Base-by-base conservation (phyloP, 2,329 filamentous ascomycete genomes). In the Botrytis porri region DNA sequence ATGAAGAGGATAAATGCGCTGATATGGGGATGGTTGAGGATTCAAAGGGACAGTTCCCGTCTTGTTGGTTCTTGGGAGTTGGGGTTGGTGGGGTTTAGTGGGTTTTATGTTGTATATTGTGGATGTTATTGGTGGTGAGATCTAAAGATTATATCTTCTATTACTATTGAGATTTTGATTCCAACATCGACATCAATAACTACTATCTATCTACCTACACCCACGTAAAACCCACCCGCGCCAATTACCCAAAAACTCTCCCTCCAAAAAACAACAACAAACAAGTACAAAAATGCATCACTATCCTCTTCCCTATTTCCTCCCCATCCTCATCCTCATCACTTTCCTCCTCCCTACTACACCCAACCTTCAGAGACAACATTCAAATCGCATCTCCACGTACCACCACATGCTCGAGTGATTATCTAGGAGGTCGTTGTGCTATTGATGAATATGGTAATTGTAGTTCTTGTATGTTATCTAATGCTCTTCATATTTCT, bases 401-500 rank as follows among this genome's bases (percentile, higher is more conserved):
- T 20, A 72, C 74, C 25, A 74, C 64, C 16, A 66, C 70, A 59
- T 70, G 67, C 71, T 60, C 69, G 51, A 74, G 39, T 77, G 60
- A 41, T 54, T 41, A 45, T 69, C 61, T 67, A 25, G 71, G 71
- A 25, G 71, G 63, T 14, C 69, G 71, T 35, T 72, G 63, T 22
- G 29, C 32, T 29, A 8, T 69, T 16, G 71, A 72, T 61, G 22
- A 32, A 0, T 39, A 51, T 25, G 71, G 57, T 4, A 3, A 7
- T 43, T 72, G 62, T 37, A 45, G 63, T 25, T 51, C 37, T 35
- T 72, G 71, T 72, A 45, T 37, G 62, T 37, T 16, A 37, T 6
- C 48, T 5, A n/a, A 25, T 20, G 25, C 37, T 7, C 10, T 48
- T 43, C 25, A n/a, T 25, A 3, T n/a, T 25, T 3, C 22, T 5